Conservation (phyloP, 2,329 filamentous ascomycete species). For the Penicillium sp. region DNA sequence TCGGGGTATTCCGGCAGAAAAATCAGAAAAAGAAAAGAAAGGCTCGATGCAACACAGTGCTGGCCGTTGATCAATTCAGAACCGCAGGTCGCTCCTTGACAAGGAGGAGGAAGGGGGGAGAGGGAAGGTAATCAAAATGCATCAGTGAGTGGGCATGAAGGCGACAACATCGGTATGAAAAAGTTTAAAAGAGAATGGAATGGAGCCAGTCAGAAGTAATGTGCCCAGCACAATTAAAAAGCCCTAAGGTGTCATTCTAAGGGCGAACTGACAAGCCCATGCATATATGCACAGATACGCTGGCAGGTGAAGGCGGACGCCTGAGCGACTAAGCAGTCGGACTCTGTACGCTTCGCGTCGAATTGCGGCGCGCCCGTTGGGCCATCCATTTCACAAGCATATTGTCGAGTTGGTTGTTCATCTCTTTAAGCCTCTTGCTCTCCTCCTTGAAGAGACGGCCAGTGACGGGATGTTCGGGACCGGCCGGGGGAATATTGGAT, state of each 20-base stretch:
- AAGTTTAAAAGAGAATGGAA: constrained; percentile 13
- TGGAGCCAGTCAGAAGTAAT: constrained; percentile 13
- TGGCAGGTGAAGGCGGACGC: constrained; percentile 9
- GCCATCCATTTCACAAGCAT: constrained; percentile 78
- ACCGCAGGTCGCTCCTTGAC: constrained; percentile 10
- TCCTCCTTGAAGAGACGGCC: constrained; percentile 80
- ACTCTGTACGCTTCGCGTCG: constrained; percentile 18
- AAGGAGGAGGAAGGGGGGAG: constrained; percentile 1
- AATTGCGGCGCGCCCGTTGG: constrained; percentile 33
- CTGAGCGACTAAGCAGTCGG: constrained; percentile 20
- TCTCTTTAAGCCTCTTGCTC: constrained; percentile 79
- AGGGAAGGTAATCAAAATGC: constrained; percentile 1
- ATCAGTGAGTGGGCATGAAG: constrained; percentile 7
- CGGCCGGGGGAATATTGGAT: constrained; percentile 73
- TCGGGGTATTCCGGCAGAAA: constrained; percentile 32
- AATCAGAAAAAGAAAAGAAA: constrained; percentile 14
- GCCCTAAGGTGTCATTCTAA: not conserved
- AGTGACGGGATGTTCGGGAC: constrained; percentile 81
- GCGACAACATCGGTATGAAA: constrained; percentile 5
- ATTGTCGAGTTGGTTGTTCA: constrained; percentile 85
- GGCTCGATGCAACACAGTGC: constrained; percentile 10
- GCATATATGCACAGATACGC: constrained; percentile 17
- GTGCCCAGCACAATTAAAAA: constrained; percentile 22
- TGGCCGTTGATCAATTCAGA: constrained; percentile 12
- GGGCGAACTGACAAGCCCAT: constrained; percentile 2